Evolutionary conservation across 1,284 basidiomycete species (phyloP).

Genomic region (Phellopilus nigrolimitatus): DNA sequence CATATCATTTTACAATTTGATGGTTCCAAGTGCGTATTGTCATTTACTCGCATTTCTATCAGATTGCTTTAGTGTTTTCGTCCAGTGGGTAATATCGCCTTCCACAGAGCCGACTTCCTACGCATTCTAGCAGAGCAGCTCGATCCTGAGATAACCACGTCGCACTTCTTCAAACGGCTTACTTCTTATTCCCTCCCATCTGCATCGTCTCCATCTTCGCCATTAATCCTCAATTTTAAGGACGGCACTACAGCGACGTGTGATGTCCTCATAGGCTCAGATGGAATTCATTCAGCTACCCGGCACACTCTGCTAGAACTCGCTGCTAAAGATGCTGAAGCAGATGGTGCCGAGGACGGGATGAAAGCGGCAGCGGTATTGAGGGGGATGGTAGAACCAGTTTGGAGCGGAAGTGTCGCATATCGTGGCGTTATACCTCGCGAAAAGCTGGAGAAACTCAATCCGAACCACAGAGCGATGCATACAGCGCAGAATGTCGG

Average conservation of each 20-base stretch:
- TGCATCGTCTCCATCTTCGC: slow-evolving; percentile 16
- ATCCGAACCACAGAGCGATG: slow-evolving; percentile 34
- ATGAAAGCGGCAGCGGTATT: slow-evolving; percentile 23
- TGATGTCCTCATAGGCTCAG: slow-evolving; percentile 48
- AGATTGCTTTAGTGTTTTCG: not conserved
- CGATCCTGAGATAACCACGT: slow-evolving; percentile 27
- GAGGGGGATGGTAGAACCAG: slow-evolving; percentile 26
- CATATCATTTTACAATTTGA: slow-evolving; percentile 27
- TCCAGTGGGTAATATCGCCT: slow-evolving; percentile 35
- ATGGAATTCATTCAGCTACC: slow-evolving; percentile 37
- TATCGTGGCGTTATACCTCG: slow-evolving; percentile 38
- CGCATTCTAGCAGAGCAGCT: slow-evolving; percentile 33
- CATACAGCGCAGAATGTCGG: slow-evolving; percentile 34
- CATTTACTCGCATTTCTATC: not conserved
- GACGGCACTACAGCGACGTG: slow-evolving; percentile 39
- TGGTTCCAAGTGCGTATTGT: slow-evolving; percentile 29
- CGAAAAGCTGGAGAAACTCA: slow-evolving; percentile 29
- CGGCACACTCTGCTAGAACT: slow-evolving; percentile 27
- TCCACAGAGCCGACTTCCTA: slow-evolving; percentile 44
- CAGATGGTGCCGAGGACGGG: slow-evolving; percentile 19
- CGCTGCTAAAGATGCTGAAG: slow-evolving; percentile 22
- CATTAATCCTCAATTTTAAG: slow-evolving; percentile 37
- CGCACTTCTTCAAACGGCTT: slow-evolving; percentile 37
- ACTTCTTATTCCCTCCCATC: slow-evolving; percentile 32
- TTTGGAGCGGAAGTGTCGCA: slow-evolving; percentile 37